Evolutionary conservation across 2,329 filamentous ascomycete genomes (phyloP), one percentile per base, ranked within the genome.

Genomic region (Exophiala sp.): DNA sequence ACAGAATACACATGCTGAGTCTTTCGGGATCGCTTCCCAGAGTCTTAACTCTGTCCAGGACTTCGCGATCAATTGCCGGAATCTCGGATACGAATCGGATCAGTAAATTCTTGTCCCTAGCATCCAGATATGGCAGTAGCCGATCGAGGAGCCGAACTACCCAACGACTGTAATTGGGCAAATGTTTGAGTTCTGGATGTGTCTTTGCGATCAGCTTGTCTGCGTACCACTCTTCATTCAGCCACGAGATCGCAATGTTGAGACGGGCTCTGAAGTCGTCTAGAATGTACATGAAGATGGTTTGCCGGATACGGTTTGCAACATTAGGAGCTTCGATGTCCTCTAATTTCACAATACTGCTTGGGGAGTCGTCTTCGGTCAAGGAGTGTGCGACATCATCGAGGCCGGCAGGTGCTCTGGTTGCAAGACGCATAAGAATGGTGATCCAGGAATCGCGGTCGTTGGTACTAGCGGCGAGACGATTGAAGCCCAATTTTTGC

Each of bases 181-280:
- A 49, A 44, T 54, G 18, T 8, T 63, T 62, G 5, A 64, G 54
- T 20, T 71, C 64, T 1, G 68, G 60, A 12, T 72, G 65, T 2
- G 64, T 65, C 38, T 78, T 75, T 50, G 70, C 75, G 53, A 59
- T 68, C 32, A 90, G 71, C 40, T 78, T 84, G 69, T 97, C 92
- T 65, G 91, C 95, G 71, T 96, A 97, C 92, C 94, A 99, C 72
- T 99, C 94, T 70, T 99, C 94, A 64, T 87, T 95, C 12, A 99
- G 79, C 94, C 94, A 99, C 6, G 87, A 86, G 47, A 97, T 90
- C 1, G 91, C 92, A 18, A 94, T 82, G 62, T 95, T 91, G 59
- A 97, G 91, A 40, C 94, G 86, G 58, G 82, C 85, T 50, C 92
- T 85, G 73, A 96, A 99, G 68, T 97, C 92, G 60, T 95, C 90